These are phyloP conservation scores for Beta vulgaris DNA, from an alignment of 148 eudicot genomes.

Conservation along the genomic window DNA sequence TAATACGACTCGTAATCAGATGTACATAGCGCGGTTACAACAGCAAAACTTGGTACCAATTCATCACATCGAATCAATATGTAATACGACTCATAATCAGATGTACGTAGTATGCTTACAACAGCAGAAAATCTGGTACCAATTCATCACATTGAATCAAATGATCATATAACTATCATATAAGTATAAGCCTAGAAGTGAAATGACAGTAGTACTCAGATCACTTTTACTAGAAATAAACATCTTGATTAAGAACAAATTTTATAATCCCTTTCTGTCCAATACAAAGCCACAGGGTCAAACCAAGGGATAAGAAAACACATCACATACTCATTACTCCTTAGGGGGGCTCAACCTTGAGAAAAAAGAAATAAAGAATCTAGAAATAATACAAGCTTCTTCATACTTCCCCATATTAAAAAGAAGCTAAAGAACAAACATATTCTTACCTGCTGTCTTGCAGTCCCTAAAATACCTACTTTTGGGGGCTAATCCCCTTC, in stretches of 20 bases:
- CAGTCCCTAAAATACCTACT: conserved; percentile 34
- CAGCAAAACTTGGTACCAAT: too few species aligned
- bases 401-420: conserved; percentile 22
- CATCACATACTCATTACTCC: conserved; percentile 35
- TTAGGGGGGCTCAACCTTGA: conserved; percentile 11
- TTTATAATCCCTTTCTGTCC: conserved; percentile 22
- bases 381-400: conserved; percentile 48
- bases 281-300: conserved; percentile 13
- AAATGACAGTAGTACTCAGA: conserved; percentile 4
- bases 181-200: not conserved
- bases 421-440: conserved; percentile 36
- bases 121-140: not conserved
- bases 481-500: conserved; percentile 61
- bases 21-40: not conserved
- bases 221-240: conserved; percentile 14
- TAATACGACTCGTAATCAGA: not conserved
- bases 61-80: too few species aligned
- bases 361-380: conserved; percentile 28
- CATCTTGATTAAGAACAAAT: conserved; percentile 20
- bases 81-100: not conserved
- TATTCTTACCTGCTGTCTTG: conserved; percentile 29
- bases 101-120: not conserved
- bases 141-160: not conserved
- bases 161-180: not conserved
- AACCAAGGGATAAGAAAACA: not conserved